Conservation (phyloP, 306 rosid species). For the Quillaja saponaria region DNA sequence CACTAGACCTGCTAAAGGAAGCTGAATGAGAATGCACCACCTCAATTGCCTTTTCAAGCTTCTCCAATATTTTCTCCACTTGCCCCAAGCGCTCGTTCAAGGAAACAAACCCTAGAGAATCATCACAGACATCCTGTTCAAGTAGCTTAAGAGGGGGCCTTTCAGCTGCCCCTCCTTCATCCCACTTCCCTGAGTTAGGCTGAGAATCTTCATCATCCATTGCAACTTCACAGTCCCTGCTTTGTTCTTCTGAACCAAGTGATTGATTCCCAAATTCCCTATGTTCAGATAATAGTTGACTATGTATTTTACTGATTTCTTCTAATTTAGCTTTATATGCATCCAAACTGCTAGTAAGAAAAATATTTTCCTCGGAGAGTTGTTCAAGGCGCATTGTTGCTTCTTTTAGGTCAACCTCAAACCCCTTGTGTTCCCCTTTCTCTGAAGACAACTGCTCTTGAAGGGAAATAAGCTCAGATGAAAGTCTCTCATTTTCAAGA, state of each 20-base stretch:
- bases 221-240: slow-evolving; percentile 40
- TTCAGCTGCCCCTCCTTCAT: slow-evolving; percentile 30
- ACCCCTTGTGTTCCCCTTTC: slow-evolving; percentile 47
- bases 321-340: slow-evolving; percentile 49
- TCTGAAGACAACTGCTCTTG: slow-evolving; percentile 52
- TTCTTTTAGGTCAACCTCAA: slow-evolving; percentile 60
- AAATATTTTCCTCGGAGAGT: slow-evolving; percentile 60
- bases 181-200: slow-evolving; percentile 35
- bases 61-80: slow-evolving; percentile 52
- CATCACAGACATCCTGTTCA: slow-evolving; percentile 52
- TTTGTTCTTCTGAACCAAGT: slow-evolving; percentile 31
- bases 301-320: slow-evolving; percentile 41
- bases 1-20: slow-evolving; percentile 44
- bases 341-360: slow-evolving; percentile 56
- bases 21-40: slow-evolving; percentile 46
- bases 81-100: slow-evolving; percentile 54
- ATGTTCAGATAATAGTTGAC: slow-evolving; percentile 37
- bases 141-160: slow-evolving; percentile 29
- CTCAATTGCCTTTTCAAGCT: slow-evolving; percentile 66
- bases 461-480: slow-evolving; percentile 51
- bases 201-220: slow-evolving; percentile 37
- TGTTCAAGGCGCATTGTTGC: slow-evolving; percentile 50
- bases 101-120: slow-evolving; percentile 53
- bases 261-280: slow-evolving; percentile 42
- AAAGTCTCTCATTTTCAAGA: slow-evolving; percentile 55